Evolutionary conservation across 1,139 yeast species (phyloP).

Genomic region (Yamadazyma atmosphaerica): DNA sequence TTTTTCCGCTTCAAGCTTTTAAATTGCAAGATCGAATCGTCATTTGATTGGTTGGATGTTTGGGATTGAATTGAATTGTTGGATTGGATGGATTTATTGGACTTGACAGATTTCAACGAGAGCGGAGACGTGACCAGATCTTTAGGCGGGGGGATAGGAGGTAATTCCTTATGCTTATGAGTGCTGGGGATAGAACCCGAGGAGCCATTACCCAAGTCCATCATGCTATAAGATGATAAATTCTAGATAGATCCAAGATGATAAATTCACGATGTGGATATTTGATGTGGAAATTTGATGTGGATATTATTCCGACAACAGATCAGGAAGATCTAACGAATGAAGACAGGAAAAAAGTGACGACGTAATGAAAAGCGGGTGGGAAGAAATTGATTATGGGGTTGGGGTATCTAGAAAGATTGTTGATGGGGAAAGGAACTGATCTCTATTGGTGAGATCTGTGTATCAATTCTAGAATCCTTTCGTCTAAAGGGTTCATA

Average conservation of each 20-base stretch:
- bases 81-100: constrained; percentile 5
- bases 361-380: too few species aligned
- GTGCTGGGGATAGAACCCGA: constrained; percentile 26
- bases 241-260: too few species aligned
- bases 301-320: too few species aligned
- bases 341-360: too few species aligned
- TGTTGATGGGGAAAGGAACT: background rate
- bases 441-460: background rate
- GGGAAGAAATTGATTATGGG: too few species aligned
- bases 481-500: constrained; percentile 7
- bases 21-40: constrained; percentile 37
- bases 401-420: background rate
- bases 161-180: constrained; percentile 39
- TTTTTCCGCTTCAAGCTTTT: constrained; percentile 72
- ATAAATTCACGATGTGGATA: too few species aligned
- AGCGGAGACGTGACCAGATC: background rate
- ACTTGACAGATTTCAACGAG: constrained; percentile 1
- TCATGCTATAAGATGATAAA: too few species aligned
- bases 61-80: constrained; percentile 3
- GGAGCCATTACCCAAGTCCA: constrained; percentile 28
- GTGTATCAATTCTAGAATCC: background rate
- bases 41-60: constrained; percentile 6
- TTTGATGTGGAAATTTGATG: too few species aligned
- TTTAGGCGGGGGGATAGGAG: constrained; percentile 35
- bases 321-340: too few species aligned